Evolutionary conservation across 768 basidiomycete species (phyloP), one percentile per base, ranked within the genome.

Genomic region (Trametes punicea): DNA sequence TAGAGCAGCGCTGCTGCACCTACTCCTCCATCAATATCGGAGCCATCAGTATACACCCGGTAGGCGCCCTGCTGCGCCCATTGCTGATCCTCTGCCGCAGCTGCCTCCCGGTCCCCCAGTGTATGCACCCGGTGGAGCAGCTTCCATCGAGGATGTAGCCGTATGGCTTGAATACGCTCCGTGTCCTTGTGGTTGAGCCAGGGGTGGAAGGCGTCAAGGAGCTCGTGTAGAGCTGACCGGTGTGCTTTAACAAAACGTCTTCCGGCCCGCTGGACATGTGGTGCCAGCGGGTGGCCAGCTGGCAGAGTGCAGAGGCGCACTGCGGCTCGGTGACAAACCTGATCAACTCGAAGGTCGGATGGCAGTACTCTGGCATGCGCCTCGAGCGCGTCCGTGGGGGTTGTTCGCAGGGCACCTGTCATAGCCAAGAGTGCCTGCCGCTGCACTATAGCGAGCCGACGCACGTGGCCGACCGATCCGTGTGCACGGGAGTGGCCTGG

Each of bases 1-100:
- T 57, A 50, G 8, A 70, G 49, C 3, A 71, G 66, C 25, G 70
- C 71, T 11, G 66, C 63, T 8, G 65, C 71, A 1, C 71, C 71
- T 6, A 72, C 62, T n/a, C 56, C 55, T 3, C 66, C 64, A 9
- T 67, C 56, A 11, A 62, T 40, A 0, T 59, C 67, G 11, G 66
- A 73, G 8, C 71, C 69, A 36, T 71, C 71, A 4, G 70, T 62
- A 51, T 68, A 73, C 0, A 71, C 48, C 15, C 50, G 41, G 0
- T 57, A 34, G 0, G 58, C 57, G 15, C 41, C 41, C 0, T 34
- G 16, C n/a, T n/a, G 30, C 30, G 13, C 36, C 46, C 59, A 60
- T 0, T 16, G 11, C 6, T 3, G 5, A 9, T 60, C 60, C 0
- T 60, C 46, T 39, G 23, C 50, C 15, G 26, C 11, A 1, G 66